Evolutionary conservation across 805 yeast genomes (phyloP).

Genomic region (Cyberlindnera galapagoensis): DNA sequence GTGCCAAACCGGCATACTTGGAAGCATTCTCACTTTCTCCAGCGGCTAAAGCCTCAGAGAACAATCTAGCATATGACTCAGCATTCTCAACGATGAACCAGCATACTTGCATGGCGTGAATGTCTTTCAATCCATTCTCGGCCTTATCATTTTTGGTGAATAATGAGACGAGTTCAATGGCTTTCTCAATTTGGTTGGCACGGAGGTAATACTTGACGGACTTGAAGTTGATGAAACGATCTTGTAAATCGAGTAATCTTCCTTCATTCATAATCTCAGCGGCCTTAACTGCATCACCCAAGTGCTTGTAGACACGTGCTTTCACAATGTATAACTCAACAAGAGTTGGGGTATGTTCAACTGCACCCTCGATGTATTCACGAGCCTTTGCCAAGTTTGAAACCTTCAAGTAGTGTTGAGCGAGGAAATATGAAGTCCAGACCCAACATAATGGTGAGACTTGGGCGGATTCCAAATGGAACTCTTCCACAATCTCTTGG

Average conservation of each 20-base stretch:
- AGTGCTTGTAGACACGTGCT: constrained; percentile 73
- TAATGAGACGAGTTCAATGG: constrained; percentile 63
- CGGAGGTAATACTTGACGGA: constrained; percentile 78
- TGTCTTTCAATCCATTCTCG: constrained; percentile 78
- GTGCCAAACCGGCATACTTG: constrained; percentile 60
- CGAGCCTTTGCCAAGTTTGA: constrained; percentile 50
- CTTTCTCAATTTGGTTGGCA: constrained; percentile 67
- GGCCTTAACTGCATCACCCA: constrained; percentile 57
- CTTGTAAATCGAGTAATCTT: constrained; percentile 75
- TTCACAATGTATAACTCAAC: constrained; percentile 78
- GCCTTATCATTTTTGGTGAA: constrained; percentile 83
- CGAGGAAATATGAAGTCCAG: constrained; percentile 74
- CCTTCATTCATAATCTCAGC: constrained; percentile 62
- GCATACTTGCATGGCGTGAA: constrained; percentile 83
- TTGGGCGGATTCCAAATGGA: constrained; percentile 27
- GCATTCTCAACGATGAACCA: constrained; percentile 87
- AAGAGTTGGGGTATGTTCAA: constrained; percentile 72
- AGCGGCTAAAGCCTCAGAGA: constrained; percentile 38
- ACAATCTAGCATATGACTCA: constrained; percentile 67
- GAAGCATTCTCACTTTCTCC: constrained; percentile 28
- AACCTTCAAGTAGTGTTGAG: constrained; percentile 66
- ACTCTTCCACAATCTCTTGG: constrained; percentile 47
- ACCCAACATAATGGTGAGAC: constrained; percentile 31
- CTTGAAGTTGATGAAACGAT: constrained; percentile 85
- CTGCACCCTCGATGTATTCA: constrained; percentile 51